Percentiles rank a stretch among this genome's conserved stretches.
Conservation (phyloP, 129 eudicot genomes). For the Centaurea solstitialis region DNA sequence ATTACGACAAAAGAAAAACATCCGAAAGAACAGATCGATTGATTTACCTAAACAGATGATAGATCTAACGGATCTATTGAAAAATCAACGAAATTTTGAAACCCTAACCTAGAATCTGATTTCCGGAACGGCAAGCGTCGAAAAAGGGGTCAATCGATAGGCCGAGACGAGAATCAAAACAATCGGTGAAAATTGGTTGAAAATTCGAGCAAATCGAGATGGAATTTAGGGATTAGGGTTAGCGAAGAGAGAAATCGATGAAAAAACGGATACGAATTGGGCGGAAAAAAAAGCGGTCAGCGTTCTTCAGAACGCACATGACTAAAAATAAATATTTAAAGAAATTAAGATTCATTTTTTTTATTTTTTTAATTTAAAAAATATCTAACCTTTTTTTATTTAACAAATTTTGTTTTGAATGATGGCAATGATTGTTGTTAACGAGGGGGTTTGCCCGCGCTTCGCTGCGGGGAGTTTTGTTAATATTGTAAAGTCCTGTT, state of each 20-base stretch:
- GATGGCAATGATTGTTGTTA: too few species aligned
- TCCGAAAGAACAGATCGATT: not conserved
- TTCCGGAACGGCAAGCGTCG: slow-evolving; percentile 18
- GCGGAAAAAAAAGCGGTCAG: slow-evolving; percentile 26
- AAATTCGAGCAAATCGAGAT: slow-evolving; percentile 5
- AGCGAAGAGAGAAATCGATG: slow-evolving; percentile 14
- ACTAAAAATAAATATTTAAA: slow-evolving; percentile 7
- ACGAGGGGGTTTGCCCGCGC: too few species aligned
- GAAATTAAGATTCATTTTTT: not conserved
- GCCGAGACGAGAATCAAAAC: slow-evolving; percentile 16
- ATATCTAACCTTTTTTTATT: not conserved
- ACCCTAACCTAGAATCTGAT: slow-evolving; percentile 45
- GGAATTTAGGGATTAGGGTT: slow-evolving; percentile 33
- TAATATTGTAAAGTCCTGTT: too few species aligned
- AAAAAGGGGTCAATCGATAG: slow-evolving; percentile 43
- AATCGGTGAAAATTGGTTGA: slow-evolving; percentile 11
- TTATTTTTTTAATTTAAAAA: not conserved
- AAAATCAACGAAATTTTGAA: slow-evolving; percentile 6
- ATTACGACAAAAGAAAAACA: not conserved
- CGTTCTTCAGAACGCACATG: slow-evolving; percentile 18
- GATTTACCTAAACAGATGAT: slow-evolving; percentile 4
- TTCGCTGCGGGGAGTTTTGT: too few species aligned
- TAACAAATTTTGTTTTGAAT: too few species aligned
- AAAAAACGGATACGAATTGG: slow-evolving; percentile 15
- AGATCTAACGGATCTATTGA: slow-evolving; percentile 30